Base-by-base conservation (phyloP, 2,329 filamentous ascomycete species). In the Cordyceps tenuipes region DNA sequence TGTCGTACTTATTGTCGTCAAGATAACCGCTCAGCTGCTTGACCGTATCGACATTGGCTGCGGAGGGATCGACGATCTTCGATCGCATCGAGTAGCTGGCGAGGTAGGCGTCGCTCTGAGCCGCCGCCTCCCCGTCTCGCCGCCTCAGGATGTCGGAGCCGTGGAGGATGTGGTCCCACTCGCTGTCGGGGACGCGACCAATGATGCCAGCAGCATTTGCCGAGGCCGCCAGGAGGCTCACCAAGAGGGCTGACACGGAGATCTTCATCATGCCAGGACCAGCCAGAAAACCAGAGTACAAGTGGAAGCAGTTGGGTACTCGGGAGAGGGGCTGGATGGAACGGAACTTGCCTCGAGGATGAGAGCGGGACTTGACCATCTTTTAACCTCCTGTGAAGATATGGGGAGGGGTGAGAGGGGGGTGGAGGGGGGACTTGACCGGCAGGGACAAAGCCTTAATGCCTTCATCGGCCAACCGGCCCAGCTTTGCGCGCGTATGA, bases 21-120 rank as follows among this genome's bases (percentile, higher is more conserved):
- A 99, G 85, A 76, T 99, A 99, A 63, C 94, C 94, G 69, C 90
- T 96, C 83, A 95, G 97, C 76, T 99, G 94, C 85, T 96, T 97
- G 70, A 97, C 92, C 57, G 81, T 90, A 74, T 99, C 94, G 71
- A 97, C 84, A 59, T 89, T 89, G 61, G 99, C 87, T 65, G 83
- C 82, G 62, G 83, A 83, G 57, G 94, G 94, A 72, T 97, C 90
- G 67, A 96, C 90, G 72, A 88, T 86, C 86, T 96, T 97, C 66
- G 91, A 87, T 65, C 94, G 86, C 64, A 99, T 82, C 76, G 89
- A 91, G 81, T 92, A 97, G 69, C 86, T 81, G 69, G 92, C 88
- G 41, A 97, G 84, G 73, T 87, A 87, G 68, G 91, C 93, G 68
- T 88, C 90, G 63, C 96, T 80, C 73, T 90, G 81, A 53, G 91